Conservation (phyloP, 352 stramenopile genomes). For the Globisporangium paroecandrum region DNA sequence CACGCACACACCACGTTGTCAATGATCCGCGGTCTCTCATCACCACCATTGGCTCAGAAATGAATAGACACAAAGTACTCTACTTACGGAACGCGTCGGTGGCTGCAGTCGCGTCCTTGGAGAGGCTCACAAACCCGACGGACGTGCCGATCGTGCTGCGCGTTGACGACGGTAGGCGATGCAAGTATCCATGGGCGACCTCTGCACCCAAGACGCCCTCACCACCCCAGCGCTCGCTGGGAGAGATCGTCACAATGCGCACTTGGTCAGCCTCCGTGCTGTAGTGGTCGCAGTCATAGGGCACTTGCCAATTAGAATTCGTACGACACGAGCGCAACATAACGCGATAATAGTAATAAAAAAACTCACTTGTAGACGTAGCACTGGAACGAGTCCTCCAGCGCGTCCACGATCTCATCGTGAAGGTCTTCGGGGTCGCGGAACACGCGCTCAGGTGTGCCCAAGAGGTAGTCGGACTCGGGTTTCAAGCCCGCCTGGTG, state of each 20-base stretch:
- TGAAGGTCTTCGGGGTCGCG: conserved; percentile 83
- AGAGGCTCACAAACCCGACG: conserved; percentile 76
- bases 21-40: not conserved
- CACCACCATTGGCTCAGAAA: not conserved
- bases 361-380: conserved; percentile 95
- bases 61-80: not conserved
- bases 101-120: conserved; percentile 60
- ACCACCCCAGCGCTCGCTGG: conserved; percentile 85
- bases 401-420: conserved; percentile 85
- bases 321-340: not conserved
- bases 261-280: conserved; percentile 91
- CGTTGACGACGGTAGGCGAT: conserved; percentile 86
- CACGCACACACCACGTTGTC: not conserved
- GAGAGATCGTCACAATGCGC: conserved; percentile 86
- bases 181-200: conserved; percentile 94
- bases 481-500: conserved; percentile 86
- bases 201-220: conserved; percentile 92
- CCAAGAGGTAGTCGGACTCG: conserved; percentile 93
- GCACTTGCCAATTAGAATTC: not conserved
- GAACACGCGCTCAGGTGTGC: conserved; percentile 89
- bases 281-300: not conserved
- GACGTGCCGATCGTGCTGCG: conserved; percentile 58
- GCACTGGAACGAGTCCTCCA: conserved; percentile 93
- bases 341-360: too few relatives aligned
- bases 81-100: conserved; percentile 77